Percentiles rank a stretch among this genome's conserved stretches.
These are phyloP conservation scores for Aspergillus calidoustus DNA, from an alignment of 2,329 filamentous ascomycete genomes.

Conservation along the genomic window DNA sequence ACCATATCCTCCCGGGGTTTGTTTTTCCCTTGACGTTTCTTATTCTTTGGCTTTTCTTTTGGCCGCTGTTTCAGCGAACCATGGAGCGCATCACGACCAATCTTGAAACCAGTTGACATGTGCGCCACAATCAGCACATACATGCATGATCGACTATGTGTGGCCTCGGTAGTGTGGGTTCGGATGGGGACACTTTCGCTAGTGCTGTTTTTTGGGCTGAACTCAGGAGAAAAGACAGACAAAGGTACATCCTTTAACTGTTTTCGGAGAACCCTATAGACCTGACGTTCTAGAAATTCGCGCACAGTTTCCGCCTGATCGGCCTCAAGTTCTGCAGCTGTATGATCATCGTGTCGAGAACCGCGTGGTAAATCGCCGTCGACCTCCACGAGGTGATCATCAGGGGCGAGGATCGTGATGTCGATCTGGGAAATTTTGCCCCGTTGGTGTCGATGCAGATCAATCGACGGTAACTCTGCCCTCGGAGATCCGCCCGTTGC, in stretches of 20 bases:
- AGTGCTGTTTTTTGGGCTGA: not conserved
- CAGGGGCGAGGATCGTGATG: conserved; percentile 46
- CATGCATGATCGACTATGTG: conserved; percentile 49
- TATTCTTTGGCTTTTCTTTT: not conserved
- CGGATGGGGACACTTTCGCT: conserved; percentile 27
- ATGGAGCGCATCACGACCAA: conserved; percentile 59
- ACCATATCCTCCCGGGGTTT: not conserved
- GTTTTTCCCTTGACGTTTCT: conserved; percentile 6
- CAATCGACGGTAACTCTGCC: conserved; percentile 37
- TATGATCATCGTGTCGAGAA: not conserved
- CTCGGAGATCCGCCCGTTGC: not conserved
- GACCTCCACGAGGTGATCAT: conserved; percentile 19
- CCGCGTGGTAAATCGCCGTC: not conserved
- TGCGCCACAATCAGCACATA: conserved; percentile 63
- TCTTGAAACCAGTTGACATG: conserved; percentile 50
- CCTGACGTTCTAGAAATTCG: conserved; percentile 31
- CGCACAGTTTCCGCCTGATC: conserved; percentile 23
- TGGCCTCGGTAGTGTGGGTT: conserved; percentile 47
- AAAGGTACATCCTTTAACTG: conserved; percentile 22
- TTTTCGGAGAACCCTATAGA: conserved; percentile 22
- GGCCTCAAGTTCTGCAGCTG: not conserved
- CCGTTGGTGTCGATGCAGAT: conserved; percentile 34
- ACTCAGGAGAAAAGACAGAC: conserved; percentile 17
- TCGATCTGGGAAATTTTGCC: conserved; percentile 41
- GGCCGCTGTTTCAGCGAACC: conserved; percentile 27